Evolutionary conservation across 345 rosid species (phyloP), one percentile per base, ranked within the genome.

Genomic region (Citrus reticulata): DNA sequence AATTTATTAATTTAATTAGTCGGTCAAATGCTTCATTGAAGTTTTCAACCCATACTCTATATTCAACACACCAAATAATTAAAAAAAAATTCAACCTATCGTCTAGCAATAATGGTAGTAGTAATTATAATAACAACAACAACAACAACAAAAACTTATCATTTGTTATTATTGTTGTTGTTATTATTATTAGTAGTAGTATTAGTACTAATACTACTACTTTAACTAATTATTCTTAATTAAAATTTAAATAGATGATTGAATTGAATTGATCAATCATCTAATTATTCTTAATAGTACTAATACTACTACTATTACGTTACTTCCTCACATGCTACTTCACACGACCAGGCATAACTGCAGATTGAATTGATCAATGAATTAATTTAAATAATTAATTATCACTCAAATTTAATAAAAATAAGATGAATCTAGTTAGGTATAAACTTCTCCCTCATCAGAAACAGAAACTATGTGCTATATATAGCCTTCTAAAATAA

Each of bases 281-380:
- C 24, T 24, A 24, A 24, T 24, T 24, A 24, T 24, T 24, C 24
- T 24, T 24, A 24, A 24, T 24, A 24, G 24, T 24, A 24, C 24
- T 24, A 24, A 24, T 24, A 24, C 24, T 24, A 24, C 40, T 29
- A 42, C 40, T 17, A 6, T 62, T 35, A 65, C 73, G 73, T 27
- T 74, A 79, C 66, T n/a, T 37, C 30, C 60, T 79, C 78, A 30
- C 78, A 68, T 70, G 61, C 70, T 63, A 6, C 71, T 54, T 54
- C 22, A 3, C 46, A 39, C 57, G n/a, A 34, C 65, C 34, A 57
- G 27, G 17, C 32, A 35, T 34, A 72, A 6, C 68, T 60, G 8
- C 25, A 3, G 4, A 24, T 32, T 73, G 7, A 22, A 24, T 20
- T 73, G 24, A 13, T 59, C 66, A 73, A 54, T 72, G 32, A 42